phyloP scores from a whole-genome alignment of 768 basidiomycete genomes.

The Hysterangium stoloniferum region DNA sequence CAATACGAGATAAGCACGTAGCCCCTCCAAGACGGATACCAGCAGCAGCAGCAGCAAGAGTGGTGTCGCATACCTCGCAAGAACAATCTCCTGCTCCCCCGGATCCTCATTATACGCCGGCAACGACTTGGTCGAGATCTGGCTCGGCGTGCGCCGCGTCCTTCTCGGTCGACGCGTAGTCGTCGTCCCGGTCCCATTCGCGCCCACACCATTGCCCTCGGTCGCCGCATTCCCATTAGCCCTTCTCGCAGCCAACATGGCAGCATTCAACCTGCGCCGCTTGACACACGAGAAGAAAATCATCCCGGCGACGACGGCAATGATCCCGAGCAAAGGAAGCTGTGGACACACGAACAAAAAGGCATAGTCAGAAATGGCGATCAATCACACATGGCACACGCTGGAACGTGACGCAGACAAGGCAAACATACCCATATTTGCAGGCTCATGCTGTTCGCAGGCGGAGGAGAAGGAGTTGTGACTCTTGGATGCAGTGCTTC shows the following conservation, averaged over 20 bases:
- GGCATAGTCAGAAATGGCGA: too few relatives aligned
- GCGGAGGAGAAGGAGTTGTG: too few relatives aligned
- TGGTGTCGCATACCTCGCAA: conserved; percentile 37
- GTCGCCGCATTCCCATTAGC: neutral
- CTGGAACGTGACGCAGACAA: too few relatives aligned
- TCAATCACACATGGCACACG: too few relatives aligned
- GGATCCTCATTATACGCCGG: conserved; percentile 82
- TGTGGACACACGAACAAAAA: too few relatives aligned
- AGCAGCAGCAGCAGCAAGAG: neutral
- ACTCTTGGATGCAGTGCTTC: too few relatives aligned
- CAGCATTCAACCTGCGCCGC: neutral
- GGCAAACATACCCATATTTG: too few relatives aligned
- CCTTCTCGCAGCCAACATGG: neutral
- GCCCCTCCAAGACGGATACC: neutral
- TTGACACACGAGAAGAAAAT: neutral
- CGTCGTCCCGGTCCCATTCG: conserved; percentile 19
- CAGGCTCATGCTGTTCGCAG: too few relatives aligned
- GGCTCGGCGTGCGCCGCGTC: conserved; percentile 60
- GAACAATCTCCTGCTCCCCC: conserved; percentile 74
- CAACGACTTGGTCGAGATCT: conserved; percentile 69
- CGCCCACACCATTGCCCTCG: neutral
- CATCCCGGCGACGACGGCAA: neutral
- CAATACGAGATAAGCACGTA: neutral
- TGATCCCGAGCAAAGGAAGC: conserved; percentile 6
- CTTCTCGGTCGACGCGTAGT: conserved; percentile 30